These are phyloP conservation scores for Pichiaceae sp. DNA, from an alignment of 1,139 yeast species.

Conservation along the genomic window DNA sequence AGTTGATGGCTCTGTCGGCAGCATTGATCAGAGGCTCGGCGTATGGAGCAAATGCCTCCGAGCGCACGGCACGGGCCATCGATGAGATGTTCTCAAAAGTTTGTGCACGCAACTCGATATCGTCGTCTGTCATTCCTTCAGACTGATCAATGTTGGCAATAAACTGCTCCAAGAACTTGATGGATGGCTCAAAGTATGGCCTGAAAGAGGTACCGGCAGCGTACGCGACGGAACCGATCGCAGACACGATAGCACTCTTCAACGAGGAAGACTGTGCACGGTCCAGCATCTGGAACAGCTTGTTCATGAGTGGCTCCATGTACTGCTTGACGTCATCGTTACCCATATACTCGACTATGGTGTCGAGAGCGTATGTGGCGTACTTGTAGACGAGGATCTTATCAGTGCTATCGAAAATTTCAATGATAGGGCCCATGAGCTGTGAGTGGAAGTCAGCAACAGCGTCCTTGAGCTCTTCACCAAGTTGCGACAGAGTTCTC, in stretches of 20 bases:
- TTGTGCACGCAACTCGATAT: conserved; percentile 79
- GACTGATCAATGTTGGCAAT: conserved; percentile 53
- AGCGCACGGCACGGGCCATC: conserved; percentile 95
- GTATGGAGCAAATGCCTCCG: conserved; percentile 74
- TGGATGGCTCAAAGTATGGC: conserved; percentile 79
- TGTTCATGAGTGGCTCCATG: conserved; percentile 83
- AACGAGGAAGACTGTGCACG: conserved; percentile 55
- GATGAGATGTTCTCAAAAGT: conserved; percentile 92
- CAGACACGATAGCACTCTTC: conserved; percentile 86
- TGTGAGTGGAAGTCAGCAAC: conserved; percentile 77
- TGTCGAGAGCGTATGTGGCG: conserved; percentile 88
- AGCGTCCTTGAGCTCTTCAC: conserved; percentile 76
- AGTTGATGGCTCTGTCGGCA: conserved; percentile 70
- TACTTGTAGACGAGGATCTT: conserved; percentile 80
- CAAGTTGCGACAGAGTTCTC: conserved; percentile 68
- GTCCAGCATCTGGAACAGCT: conserved; percentile 75
- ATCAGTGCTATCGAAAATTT: conserved; percentile 79
- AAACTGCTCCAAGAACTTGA: conserved; percentile 74
- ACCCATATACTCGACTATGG: conserved; percentile 84
- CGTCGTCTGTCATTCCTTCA: conserved; percentile 71
- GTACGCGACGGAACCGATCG: conserved; percentile 94
- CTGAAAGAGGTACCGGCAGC: conserved; percentile 84
- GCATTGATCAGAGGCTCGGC: conserved; percentile 88
- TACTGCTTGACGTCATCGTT: conserved; percentile 78
- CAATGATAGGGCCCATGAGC: conserved; percentile 79